Base-by-base conservation (phyloP, 805 yeast species). In the Kuraishia capsulata region DNA sequence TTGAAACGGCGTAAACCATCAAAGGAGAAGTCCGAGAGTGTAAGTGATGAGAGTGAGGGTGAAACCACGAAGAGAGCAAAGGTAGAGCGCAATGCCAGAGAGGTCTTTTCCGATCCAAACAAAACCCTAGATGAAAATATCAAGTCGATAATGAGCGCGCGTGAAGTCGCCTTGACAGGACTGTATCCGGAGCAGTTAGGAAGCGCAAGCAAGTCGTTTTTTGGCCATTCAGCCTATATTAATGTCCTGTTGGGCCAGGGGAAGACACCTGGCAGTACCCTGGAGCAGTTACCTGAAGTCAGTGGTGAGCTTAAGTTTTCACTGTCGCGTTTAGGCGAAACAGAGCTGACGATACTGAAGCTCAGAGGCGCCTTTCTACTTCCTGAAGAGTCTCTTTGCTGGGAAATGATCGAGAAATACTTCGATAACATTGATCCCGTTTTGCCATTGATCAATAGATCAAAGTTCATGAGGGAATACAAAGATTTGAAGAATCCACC, bases 321-420 rank as follows among this genome's bases (percentile, higher is more conserved):
- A 21, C 14, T 18, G 16, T 34, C 37, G 17, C 33, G 40, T 25
- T 36, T 54, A 42, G 43, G 55, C 25, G 57, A 56, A 33, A 30
- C 73, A 20, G 89, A 83, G 45, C 63, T 81, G 49, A 80, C 78
- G 50, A 69, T 79, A 32, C 61, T 84, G 43, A 70, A 76, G 47
- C 49, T 76, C 40, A 63, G 78, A 40, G 90, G 89, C 4, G 86
- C 89, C 5, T 84, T 84, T 49, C 58, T 73, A 36, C 56, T 85
- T 17, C 95, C 95, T 1, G 67, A 72, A 3, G 57, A 67, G 31
- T 76, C 70, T 10, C 61, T 81, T 13, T 71, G 79, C 40, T 72
- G 71, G 45, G 82, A 75, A 46, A 64, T 81, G 41, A 69, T 85
- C 26, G 67, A 76, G 34, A 56, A 70, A 35, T 85, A 71, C 57